Base-by-base conservation (phyloP, 768 basidiomycete species). In the Boletus rufocinnamomeus region DNA sequence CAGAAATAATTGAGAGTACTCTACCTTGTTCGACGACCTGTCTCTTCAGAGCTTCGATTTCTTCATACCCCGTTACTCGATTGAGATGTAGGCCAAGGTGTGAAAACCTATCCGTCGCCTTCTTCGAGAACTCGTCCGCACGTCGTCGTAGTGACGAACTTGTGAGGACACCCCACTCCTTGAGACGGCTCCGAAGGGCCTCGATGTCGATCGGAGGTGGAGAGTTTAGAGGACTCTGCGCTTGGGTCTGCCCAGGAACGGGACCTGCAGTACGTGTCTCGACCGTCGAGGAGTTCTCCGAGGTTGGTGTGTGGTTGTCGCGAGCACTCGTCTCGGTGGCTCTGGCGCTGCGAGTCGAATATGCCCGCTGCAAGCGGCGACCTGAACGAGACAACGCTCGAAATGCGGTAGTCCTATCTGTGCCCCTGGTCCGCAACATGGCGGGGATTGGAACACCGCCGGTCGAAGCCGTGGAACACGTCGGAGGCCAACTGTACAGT, bases 61-160 rank as follows among this genome's bases (percentile, higher is more conserved):
- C 86, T 62, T 89, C 89, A 65, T 99, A 99, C 0, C 97, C 97
- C 10, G 95, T 95, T 23, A 91, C 84, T 59, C 83, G 85, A 69
- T 95, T 98, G 57, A 98, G 76, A 66, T 90, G 83, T 27, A 80
- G 75, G 13, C 93, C 95, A 3, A 96, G 79, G 65, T 86, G 80
- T 44, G 87, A 86, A 64, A 96, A 84, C 6, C 81, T 84, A 8
- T 77, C 74, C 61, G 82, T 81, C 3, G 90, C 81, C 6, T 70
- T 72, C 10, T 76, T 74, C 0, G 89, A 86, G 62, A 89, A 81
- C 44, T 73, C 76, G 68, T 89, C 85, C 44, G 84, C 78, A 43
- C 78, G 80, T 57, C 75, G 76, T 48, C 86, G 83, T 10, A 74
- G 71, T 28, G 72, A 71, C 23, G 69, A 60, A 19, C 69, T 63